phyloP scores from a whole-genome alignment of 2,329 filamentous ascomycete genomes.

The Myriosclerotinia duriaeana region DNA sequence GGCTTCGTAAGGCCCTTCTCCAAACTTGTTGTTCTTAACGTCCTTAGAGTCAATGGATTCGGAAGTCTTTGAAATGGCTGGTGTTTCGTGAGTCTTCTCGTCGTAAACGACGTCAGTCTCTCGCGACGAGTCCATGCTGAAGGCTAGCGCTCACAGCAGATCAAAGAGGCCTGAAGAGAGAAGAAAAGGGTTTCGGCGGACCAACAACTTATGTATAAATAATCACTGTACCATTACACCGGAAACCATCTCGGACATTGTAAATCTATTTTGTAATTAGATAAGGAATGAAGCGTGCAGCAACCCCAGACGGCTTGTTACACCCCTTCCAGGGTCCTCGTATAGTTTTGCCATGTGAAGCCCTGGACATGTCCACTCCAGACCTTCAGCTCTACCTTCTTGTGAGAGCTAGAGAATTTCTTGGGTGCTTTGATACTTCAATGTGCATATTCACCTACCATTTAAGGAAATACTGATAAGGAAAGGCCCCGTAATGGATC shows the following conservation, averaged over 20 bases:
- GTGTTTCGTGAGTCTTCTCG: slow-evolving; percentile 14
- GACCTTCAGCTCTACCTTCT: neutral
- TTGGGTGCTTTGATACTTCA: neutral
- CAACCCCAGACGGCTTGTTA: neutral
- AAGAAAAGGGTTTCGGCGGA: neutral
- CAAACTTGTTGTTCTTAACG: neutral
- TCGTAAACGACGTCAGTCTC: slow-evolving; percentile 13
- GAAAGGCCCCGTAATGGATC: neutral
- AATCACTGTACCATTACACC: too few relatives aligned
- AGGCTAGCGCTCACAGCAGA: slow-evolving; percentile 9
- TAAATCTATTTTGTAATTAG: neutral
- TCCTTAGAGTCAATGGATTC: slow-evolving; percentile 13
- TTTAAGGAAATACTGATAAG: slow-evolving; percentile 4
- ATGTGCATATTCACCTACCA: slow-evolving; percentile 4
- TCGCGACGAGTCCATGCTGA: slow-evolving; percentile 15
- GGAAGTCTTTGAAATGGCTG: neutral
- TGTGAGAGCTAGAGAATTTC: neutral
- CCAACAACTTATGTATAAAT: slow-evolving; percentile 12
- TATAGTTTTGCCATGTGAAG: neutral
- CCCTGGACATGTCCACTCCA: neutral
- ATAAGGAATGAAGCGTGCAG: slow-evolving; percentile 12
- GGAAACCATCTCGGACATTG: neutral
- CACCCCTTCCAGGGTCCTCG: neutral
- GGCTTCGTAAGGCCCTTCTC: neutral
- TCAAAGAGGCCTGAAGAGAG: neutral